phyloP scores from a whole-genome alignment of 345 rosid genomes.

The Ceriops tagal region DNA sequence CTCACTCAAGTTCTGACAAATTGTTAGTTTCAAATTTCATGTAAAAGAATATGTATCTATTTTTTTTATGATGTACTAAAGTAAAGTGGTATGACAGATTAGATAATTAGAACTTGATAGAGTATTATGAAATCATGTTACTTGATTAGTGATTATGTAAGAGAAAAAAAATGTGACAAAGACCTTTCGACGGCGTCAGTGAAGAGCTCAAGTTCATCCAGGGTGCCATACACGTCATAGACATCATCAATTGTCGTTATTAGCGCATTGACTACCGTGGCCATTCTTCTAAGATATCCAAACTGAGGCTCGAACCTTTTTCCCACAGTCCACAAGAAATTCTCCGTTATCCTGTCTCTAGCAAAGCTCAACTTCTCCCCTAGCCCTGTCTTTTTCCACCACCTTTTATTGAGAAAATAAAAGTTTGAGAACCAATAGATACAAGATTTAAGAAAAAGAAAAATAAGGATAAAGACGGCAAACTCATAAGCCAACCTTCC shows the following conservation, averaged over 20 bases:
- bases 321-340: slow-evolving; percentile 35
- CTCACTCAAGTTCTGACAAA: no score
- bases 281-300: slow-evolving; percentile 25
- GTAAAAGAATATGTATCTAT: no score
- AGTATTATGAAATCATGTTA: not conserved
- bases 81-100: no score
- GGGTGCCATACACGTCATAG: slow-evolving; percentile 42
- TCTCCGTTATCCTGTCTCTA: slow-evolving; percentile 39
- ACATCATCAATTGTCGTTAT: slow-evolving; percentile 34
- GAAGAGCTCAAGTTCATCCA: slow-evolving; percentile 35
- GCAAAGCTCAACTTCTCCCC: slow-evolving; percentile 29
- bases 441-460: not conserved
- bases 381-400: slow-evolving; percentile 39
- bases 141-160: not conserved
- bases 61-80: no score
- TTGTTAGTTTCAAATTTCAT: no score
- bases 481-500: no score
- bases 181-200: slow-evolving; percentile 20
- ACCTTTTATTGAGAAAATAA: slow-evolving; percentile 14
- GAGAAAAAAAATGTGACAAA: not conserved
- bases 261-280: slow-evolving; percentile 19
- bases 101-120: no score
- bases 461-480: not conserved
- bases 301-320: slow-evolving; percentile 23
- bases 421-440: no score